Percentiles rank a stretch among this genome's conserved stretches.
Evolutionary conservation across 768 basidiomycete species (phyloP).

Genomic region (Mycena maculata): DNA sequence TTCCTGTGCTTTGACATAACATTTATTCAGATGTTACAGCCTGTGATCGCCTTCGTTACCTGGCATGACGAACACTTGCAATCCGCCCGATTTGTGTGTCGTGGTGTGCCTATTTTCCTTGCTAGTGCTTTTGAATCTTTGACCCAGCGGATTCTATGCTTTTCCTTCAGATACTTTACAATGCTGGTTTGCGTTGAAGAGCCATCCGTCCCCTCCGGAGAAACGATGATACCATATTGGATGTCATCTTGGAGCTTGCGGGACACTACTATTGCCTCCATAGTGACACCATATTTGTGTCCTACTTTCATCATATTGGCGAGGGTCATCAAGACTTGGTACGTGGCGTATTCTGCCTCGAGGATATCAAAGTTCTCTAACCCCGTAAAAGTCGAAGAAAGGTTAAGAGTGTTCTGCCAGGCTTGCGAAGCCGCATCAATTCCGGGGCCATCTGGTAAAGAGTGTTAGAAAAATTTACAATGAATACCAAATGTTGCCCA

Average conservation of each 20-base stretch:
- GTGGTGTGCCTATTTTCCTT: neutral
- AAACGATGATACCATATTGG: slow-evolving; percentile 18
- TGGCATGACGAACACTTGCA: slow-evolving; percentile 15
- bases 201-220: neutral
- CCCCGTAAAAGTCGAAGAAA: slow-evolving; percentile 14
- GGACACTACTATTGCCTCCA: slow-evolving; percentile 1
- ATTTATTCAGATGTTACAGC: slow-evolving; percentile 9
- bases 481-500: neutral
- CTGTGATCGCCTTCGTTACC: neutral
- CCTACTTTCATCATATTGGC: slow-evolving; percentile 13
- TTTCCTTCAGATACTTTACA: slow-evolving; percentile 12
- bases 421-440: slow-evolving; percentile 29
- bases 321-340: neutral
- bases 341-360: neutral
- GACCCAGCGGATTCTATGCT: neutral
- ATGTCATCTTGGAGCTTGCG: slow-evolving; percentile 1
- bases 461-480: neutral
- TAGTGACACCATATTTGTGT: neutral
- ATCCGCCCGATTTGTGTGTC: neutral
- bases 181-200: neutral
- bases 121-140: neutral
- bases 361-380: slow-evolving; percentile 34
- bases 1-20: neutral
- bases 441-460: slow-evolving; percentile 28
- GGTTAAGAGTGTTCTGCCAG: slow-evolving; percentile 32